Conservation (phyloP, 345 rosid species). For the Eucalyptus melliodora region DNA sequence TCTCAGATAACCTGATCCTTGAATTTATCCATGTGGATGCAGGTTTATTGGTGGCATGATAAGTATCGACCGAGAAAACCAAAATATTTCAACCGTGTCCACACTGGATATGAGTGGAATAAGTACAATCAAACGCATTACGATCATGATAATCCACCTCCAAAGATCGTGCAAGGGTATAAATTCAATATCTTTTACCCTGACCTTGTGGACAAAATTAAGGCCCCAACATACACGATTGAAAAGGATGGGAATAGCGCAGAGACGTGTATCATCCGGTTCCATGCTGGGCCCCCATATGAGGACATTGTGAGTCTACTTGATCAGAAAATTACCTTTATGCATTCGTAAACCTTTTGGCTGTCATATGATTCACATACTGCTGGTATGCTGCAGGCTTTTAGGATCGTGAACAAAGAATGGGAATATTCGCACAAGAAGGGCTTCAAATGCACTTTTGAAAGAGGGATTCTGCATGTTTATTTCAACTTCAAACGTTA, state of each 20-base stretch:
- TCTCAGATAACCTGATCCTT: background rate
- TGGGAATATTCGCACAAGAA: constrained; percentile 99
- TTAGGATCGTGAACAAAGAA: constrained; percentile 83
- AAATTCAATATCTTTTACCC: constrained; percentile 2
- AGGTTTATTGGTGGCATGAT: constrained; percentile 99
- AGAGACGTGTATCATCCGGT: no score
- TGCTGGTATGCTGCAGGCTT: constrained; percentile 44
- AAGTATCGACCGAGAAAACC: constrained; percentile 95
- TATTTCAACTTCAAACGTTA: constrained; percentile 90
- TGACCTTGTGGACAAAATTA: no score
- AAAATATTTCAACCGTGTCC: constrained; percentile 90
- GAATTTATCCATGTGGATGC: background rate
- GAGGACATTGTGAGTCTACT: constrained; percentile 12
- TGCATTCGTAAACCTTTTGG: background rate
- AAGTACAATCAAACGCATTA: constrained; percentile 91
- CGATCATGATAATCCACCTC: constrained; percentile 97
- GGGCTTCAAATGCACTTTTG: constrained; percentile 91
- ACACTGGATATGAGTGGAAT: constrained; percentile 98
- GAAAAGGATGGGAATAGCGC: no score
- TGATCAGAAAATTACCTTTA: background rate
- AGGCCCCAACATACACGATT: no score
- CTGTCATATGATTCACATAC: background rate
- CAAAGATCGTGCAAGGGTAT: constrained; percentile 87
- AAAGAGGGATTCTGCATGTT: constrained; percentile 80
- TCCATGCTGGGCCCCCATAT: no score